A percentile compares a stretch with the other conserved stretches of the same genome.
These are phyloP conservation scores for Seminavis robusta DNA, from an alignment of 108 stramenopile species.

Conservation along the genomic window DNA sequence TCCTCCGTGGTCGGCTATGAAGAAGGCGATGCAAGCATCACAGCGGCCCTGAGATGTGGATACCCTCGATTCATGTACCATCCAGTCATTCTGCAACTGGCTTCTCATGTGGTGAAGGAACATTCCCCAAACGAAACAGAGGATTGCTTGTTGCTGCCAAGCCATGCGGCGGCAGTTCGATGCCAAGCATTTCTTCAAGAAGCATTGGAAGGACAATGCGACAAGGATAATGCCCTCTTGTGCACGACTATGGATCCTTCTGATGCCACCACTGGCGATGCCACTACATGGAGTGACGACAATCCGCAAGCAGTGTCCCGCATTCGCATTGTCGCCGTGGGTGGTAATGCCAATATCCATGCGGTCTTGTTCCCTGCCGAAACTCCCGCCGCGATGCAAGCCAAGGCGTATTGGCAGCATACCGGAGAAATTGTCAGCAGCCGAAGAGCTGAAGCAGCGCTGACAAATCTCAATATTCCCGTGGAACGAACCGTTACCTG, in stretches of 20 bases:
- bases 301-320: neutral
- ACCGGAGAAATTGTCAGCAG: conserved; percentile 59
- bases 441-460: conserved; percentile 39
- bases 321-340: conserved; percentile 31
- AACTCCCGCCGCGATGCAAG: conserved; percentile 43
- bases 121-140: conserved; percentile 12
- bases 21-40: conserved; percentile 60
- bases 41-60: conserved; percentile 53
- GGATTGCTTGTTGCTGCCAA: conserved; percentile 60
- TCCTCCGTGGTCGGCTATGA: conserved; percentile 59
- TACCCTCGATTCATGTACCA: conserved; percentile 78
- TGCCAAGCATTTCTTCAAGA: conserved; percentile 55
- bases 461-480: conserved; percentile 17
- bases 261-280: neutral
- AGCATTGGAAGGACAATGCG: conserved; percentile 26
- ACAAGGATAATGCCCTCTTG: too few relatives aligned
- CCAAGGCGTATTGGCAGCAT: conserved; percentile 80
- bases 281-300: neutral
- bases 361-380: conserved; percentile 61
- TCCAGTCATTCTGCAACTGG: conserved; percentile 53
- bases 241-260: too few relatives aligned
- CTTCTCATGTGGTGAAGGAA: conserved; percentile 22
- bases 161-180: conserved; percentile 35
- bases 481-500: conserved; percentile 29
- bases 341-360: conserved; percentile 27